A percentile compares a stretch with the other conserved stretches of the same genome.
Evolutionary conservation across 192 early-diverging fungal species (phyloP).

Genomic region (Podila verticillata): DNA sequence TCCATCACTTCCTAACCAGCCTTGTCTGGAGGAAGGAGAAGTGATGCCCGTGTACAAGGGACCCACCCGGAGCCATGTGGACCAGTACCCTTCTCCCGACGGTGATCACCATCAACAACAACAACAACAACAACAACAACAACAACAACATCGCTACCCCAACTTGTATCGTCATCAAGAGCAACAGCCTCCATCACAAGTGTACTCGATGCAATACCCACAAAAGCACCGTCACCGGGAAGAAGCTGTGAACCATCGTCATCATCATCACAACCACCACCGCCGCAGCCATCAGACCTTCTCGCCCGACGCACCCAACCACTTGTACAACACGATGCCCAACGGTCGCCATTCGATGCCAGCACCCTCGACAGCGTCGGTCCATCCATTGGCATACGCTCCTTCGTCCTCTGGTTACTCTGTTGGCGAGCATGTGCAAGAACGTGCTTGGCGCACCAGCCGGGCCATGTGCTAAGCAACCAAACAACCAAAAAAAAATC

Average conservation of each 20-base stretch:
- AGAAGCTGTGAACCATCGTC: not conserved
- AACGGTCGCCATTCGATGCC: conserved; percentile 41
- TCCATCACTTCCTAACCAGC: conserved; percentile 44
- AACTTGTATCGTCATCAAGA: conserved; percentile 11
- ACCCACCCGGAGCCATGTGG: not conserved
- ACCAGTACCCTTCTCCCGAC: conserved; percentile 2
- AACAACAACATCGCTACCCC: conserved; percentile 11
- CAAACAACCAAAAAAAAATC: not conserved
- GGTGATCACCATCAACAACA: not conserved
- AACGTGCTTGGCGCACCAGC: conserved; percentile 17
- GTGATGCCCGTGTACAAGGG: conserved; percentile 25
- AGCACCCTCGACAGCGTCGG: not conserved
- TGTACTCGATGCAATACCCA: not conserved
- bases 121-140: conserved; percentile 5
- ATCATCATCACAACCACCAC: not conserved
- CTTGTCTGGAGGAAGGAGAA: conserved; percentile 42
- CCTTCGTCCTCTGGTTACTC: not conserved
- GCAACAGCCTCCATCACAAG: not conserved
- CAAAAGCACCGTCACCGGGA: conserved; percentile 14
- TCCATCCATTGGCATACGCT: not conserved
- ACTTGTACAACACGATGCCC: not conserved
- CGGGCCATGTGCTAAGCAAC: conserved; percentile 37
- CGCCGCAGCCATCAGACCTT: conserved; percentile 1
- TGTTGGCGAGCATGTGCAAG: not conserved
- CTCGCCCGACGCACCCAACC: not conserved